A percentile compares a stretch with the other conserved stretches of the same genome.
These are phyloP conservation scores for Colletotrichum magnum DNA, from an alignment of 2,329 filamentous ascomycete genomes.

Conservation along the genomic window DNA sequence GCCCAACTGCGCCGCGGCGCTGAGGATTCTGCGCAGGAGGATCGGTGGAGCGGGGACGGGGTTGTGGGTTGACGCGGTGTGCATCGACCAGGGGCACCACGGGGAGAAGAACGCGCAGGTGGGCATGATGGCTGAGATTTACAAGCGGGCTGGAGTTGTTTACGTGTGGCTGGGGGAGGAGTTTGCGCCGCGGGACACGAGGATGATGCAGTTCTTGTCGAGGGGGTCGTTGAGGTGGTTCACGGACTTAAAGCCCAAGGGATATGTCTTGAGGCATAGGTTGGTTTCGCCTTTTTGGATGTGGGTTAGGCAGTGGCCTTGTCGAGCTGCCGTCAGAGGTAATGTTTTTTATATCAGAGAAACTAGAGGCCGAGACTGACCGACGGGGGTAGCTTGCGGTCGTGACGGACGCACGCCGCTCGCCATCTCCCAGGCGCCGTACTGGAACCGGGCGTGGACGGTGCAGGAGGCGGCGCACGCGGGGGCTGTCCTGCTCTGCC, in stretches of 20 bases:
- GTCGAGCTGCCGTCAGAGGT: neutral
- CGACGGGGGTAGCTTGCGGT: neutral
- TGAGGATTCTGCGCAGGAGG: neutral
- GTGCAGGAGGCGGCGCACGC: neutral
- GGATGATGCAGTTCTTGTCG: too few species aligned
- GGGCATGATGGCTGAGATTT: neutral
- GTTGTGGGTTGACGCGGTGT: neutral
- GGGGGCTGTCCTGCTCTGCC: neutral
- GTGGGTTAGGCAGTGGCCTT: neutral
- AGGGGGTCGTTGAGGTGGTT: neutral
- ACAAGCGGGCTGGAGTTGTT: neutral
- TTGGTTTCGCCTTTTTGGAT: neutral
- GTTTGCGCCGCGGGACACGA: neutral
- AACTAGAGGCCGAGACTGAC: neutral
- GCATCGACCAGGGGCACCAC: neutral
- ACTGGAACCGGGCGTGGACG: neutral
- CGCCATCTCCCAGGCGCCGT: neutral
- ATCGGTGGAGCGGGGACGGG: neutral
- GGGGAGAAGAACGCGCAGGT: neutral
- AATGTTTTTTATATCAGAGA: neutral
- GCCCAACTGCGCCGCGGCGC: neutral
- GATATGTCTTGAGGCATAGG: neutral
- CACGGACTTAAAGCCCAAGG: too few species aligned
- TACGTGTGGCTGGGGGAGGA: neutral
- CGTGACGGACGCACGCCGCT: neutral